Conservation (phyloP, 305 asterid genomes). For the Withania somnifera region DNA sequence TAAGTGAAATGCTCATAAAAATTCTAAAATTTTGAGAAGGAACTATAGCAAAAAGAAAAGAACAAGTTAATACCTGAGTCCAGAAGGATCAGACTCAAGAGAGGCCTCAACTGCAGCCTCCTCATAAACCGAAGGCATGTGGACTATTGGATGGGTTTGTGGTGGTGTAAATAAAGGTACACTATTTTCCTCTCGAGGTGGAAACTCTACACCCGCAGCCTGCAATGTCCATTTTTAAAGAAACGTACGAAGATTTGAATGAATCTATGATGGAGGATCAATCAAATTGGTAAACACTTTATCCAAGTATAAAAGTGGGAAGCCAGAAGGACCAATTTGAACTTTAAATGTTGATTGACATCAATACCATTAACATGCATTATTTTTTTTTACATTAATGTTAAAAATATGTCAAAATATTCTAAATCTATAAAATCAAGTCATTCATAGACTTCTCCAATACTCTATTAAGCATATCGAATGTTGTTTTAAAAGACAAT, state of each 20-base stretch:
- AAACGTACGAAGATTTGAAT: not conserved
- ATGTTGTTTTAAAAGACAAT: too few species aligned
- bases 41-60: not conserved
- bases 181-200: conserved; percentile 74
- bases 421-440: not conserved
- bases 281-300: not conserved
- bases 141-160: conserved; percentile 72
- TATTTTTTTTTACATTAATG: not conserved
- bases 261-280: not conserved
- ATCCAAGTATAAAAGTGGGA: not conserved
- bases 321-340: not conserved
- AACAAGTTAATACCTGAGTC: conserved; percentile 56
- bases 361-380: not conserved
- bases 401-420: not conserved
- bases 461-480: not conserved
- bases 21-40: not conserved
- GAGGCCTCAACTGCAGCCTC: conserved; percentile 96
- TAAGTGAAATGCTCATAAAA: not conserved
- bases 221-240: conserved; percentile 23
- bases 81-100: conserved; percentile 77
- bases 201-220: conserved; percentile 91
- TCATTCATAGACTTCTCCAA: not conserved
- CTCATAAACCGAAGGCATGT: conserved; percentile 50
- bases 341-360: not conserved
- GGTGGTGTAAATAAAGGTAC: conserved; percentile 94